Evolutionary conservation across 1,139 yeast genomes (phyloP), one percentile per base, ranked within the genome.

Genomic region (Pneumocystis jirovecii): DNA sequence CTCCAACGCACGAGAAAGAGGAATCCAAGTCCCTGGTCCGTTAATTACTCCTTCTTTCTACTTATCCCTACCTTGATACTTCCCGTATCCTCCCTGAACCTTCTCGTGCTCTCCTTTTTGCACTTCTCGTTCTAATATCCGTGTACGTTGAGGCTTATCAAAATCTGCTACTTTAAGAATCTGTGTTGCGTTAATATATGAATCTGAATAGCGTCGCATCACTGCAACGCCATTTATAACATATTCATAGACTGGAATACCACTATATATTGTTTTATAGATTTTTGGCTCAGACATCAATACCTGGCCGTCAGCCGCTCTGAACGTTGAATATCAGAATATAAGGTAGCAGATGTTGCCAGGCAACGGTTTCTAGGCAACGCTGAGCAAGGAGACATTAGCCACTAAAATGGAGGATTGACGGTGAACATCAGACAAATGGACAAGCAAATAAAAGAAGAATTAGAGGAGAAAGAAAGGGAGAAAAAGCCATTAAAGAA

Each of bases 41-140:
- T 19, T 15, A 44, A 56, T 42, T 12, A 21, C 6, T 50, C 15
- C 25, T n/a, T 39, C 6, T 56, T 56, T 31, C 44, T 56, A 1
- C 10, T 90, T 86, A 89, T 96, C 93, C 0, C 96, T 89, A 0
- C 97, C 97, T 76, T 91, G 97, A 74, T 88, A 89, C 73, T 89
- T 87, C 15, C 97, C 97, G 73, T 90, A 89, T 0, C 96, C 97
- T 62, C 96, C 97, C 76, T 90, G 96, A 12, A 91, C 93, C 73
- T 90, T 91, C 73, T 91, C 97, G 74, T 89, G 96, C 60, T 79
- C 79, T 39, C 95, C 95, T 0, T 85, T 83, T 69, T 84, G 90
- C n/a, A 91, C 89, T 72, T 90, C 97, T 70, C 85, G 84, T 73
- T 91, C 97, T 71, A 90, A 79, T 67, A 90, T 83, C 71, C 90